A percentile compares a stretch with the other conserved stretches of the same genome.
phyloP scores from a whole-genome alignment of 352 stramenopile species.

The Salisapilia sapeloensis region DNA sequence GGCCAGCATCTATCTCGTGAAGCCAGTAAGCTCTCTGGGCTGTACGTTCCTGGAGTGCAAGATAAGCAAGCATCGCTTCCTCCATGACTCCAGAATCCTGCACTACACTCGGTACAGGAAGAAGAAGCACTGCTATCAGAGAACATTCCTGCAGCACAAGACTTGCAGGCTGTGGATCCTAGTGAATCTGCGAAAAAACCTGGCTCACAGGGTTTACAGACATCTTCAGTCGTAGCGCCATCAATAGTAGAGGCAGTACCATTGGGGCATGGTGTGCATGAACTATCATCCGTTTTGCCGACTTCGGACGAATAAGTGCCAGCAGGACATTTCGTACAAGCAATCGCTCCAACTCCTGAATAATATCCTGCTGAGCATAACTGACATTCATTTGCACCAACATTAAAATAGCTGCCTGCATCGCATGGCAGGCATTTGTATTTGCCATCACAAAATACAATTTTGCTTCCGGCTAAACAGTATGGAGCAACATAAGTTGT shows the following conservation, averaged over 20 bases:
- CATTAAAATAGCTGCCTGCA: slow-evolving; percentile 32
- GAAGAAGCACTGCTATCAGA: slow-evolving; percentile 16
- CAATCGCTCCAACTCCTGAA: slow-evolving; percentile 14
- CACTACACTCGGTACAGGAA: slow-evolving; percentile 19
- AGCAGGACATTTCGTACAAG: slow-evolving; percentile 23
- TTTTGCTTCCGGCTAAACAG: slow-evolving; percentile 21
- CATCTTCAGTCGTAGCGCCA: slow-evolving; percentile 10
- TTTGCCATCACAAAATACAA: slow-evolving; percentile 28
- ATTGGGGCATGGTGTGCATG: slow-evolving; percentile 26
- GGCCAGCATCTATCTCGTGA: slow-evolving; percentile 26
- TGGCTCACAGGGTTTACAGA: slow-evolving; percentile 13
- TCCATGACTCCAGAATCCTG: slow-evolving; percentile 20
- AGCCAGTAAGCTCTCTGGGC: slow-evolving; percentile 13
- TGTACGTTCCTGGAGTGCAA: slow-evolving; percentile 29
- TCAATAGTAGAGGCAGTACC: slow-evolving; percentile 23
- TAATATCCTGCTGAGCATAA: slow-evolving; percentile 23
- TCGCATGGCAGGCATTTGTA: slow-evolving; percentile 55
- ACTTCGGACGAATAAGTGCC: slow-evolving; percentile 27
- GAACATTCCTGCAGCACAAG: slow-evolving; percentile 15
- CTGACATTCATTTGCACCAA: slow-evolving; percentile 27
- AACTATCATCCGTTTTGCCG: slow-evolving; percentile 12
- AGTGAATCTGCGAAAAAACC: slow-evolving; percentile 9
- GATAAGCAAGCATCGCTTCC: slow-evolving; percentile 13
- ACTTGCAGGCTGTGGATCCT: slow-evolving; percentile 6
- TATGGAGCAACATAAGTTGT: slow-evolving; percentile 33